phyloP scores from a whole-genome alignment of 495 filamentous ascomycete genomes.

The Massariosphaeria phaeospora region DNA sequence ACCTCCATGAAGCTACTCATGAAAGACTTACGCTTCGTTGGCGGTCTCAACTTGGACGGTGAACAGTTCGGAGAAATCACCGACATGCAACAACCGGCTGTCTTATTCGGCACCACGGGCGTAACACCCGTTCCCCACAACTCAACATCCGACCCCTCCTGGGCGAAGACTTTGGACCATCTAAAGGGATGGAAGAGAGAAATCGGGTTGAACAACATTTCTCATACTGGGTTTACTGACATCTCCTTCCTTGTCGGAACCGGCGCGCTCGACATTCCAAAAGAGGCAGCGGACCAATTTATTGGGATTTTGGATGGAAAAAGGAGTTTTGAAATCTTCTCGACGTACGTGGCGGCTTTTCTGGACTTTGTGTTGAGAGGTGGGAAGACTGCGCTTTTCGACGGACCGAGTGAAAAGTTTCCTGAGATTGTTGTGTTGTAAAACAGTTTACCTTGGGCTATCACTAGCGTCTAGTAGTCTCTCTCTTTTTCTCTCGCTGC shows the following conservation, averaged over 20 bases:
- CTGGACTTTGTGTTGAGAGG: conserved; percentile 14
- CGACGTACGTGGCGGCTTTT: conserved; percentile 10
- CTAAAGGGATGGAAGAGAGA: conserved; percentile 16
- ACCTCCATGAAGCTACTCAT: conserved; percentile 43
- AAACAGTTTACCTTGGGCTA: too few relatives aligned
- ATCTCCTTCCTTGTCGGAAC: neutral
- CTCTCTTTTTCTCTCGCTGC: too few relatives aligned
- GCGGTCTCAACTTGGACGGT: conserved; percentile 50
- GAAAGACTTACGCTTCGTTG: conserved; percentile 43
- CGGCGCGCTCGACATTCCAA: neutral
- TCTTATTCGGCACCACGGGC: conserved; percentile 9
- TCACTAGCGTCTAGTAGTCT: too few relatives aligned
- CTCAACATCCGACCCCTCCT: neutral
- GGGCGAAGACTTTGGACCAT: neutral
- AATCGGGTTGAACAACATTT: neutral
- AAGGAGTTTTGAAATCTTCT: conserved; percentile 5
- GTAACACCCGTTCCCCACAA: conserved; percentile 7
- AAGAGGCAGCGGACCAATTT: neutral
- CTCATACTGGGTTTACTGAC: conserved; percentile 12
- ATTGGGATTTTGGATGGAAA: conserved; percentile 7
- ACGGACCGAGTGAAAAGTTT: conserved; percentile 2
- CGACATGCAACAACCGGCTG: conserved; percentile 4
- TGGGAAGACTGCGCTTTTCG: conserved; percentile 1
- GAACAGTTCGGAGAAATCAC: neutral
- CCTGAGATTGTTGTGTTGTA: conserved; percentile 10